These are phyloP conservation scores for Biscogniauxia marginata DNA, from an alignment of 2,329 filamentous ascomycete genomes.

Conservation along the genomic window DNA sequence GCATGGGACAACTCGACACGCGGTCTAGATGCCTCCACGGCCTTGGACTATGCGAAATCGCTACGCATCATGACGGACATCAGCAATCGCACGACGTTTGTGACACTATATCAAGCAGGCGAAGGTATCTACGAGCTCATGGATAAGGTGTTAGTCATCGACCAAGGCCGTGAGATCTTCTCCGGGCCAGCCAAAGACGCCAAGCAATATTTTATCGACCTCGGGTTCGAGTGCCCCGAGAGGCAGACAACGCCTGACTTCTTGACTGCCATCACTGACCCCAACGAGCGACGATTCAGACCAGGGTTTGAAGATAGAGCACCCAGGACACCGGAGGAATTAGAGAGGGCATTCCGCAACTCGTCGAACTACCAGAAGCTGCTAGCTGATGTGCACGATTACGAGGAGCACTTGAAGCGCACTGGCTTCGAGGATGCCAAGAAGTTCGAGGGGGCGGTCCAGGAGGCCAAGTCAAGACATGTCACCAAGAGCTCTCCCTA, in stretches of 20 bases:
- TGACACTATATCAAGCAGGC: conserved; percentile 44
- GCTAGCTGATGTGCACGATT: conserved; percentile 56
- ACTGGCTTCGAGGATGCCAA: conserved; percentile 60
- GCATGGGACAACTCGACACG: conserved; percentile 81
- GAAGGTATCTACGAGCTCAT: conserved; percentile 52
- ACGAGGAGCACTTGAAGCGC: conserved; percentile 44
- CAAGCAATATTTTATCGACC: conserved; percentile 62
- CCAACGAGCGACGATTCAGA: conserved; percentile 67
- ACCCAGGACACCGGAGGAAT: conserved; percentile 67
- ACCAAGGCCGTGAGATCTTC: conserved; percentile 61
- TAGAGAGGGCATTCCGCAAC: conserved; percentile 62
- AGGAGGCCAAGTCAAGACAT: conserved; percentile 65
- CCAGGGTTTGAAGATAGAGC: conserved; percentile 63
- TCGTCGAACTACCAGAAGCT: conserved; percentile 62
- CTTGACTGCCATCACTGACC: conserved; percentile 72
- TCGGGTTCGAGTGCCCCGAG: conserved; percentile 62
- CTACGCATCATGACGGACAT: conserved; percentile 74
- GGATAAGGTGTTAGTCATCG: conserved; percentile 79
- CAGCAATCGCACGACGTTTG: conserved; percentile 55
- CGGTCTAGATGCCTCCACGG: conserved; percentile 77
- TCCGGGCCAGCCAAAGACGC: conserved; percentile 63
- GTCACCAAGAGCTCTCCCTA: conserved; percentile 70
- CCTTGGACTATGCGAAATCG: conserved; percentile 72
- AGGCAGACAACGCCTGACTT: conserved; percentile 74
- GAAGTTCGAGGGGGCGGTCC: conserved; percentile 64